Percentiles rank a stretch among this genome's conserved stretches.
phyloP scores from a whole-genome alignment of 2,329 filamentous ascomycete species.

The Exophiala sp. region DNA sequence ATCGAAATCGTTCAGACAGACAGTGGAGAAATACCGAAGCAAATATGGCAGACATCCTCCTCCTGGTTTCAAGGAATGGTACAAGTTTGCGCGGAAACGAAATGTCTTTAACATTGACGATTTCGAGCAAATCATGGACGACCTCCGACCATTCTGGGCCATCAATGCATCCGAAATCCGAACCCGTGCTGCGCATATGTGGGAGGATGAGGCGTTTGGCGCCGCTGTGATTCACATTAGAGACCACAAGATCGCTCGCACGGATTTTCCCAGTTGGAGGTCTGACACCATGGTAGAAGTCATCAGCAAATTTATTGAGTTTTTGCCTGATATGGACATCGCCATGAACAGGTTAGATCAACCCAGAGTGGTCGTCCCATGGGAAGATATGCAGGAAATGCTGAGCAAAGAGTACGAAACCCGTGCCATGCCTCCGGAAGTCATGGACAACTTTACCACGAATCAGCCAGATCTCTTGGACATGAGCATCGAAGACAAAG shows the following conservation, averaged over 20 bases:
- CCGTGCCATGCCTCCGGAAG: constrained; percentile 43
- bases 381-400: constrained; percentile 53
- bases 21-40: constrained; percentile 37
- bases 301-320: constrained; percentile 50
- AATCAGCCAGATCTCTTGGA: constrained; percentile 37
- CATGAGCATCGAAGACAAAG: constrained; percentile 21
- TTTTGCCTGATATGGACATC: constrained; percentile 64
- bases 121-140: constrained; percentile 38
- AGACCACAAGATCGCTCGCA: constrained; percentile 35
- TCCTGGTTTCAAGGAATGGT: constrained; percentile 40
- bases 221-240: constrained; percentile 35
- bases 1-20: constrained; percentile 37
- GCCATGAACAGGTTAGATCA: constrained; percentile 65
- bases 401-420: constrained; percentile 50
- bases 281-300: constrained; percentile 42
- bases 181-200: constrained; percentile 34
- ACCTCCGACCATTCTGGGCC: constrained; percentile 39
- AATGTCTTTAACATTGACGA: constrained; percentile 39
- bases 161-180: constrained; percentile 34
- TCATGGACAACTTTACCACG: constrained; percentile 42
- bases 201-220: constrained; percentile 29
- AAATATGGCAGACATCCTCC: constrained; percentile 40
- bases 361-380: constrained; percentile 59
- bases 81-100: constrained; percentile 36
- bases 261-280: constrained; percentile 40